Conservation (phyloP, 2,329 filamentous ascomycete species). For the Epichloe typhina region DNA sequence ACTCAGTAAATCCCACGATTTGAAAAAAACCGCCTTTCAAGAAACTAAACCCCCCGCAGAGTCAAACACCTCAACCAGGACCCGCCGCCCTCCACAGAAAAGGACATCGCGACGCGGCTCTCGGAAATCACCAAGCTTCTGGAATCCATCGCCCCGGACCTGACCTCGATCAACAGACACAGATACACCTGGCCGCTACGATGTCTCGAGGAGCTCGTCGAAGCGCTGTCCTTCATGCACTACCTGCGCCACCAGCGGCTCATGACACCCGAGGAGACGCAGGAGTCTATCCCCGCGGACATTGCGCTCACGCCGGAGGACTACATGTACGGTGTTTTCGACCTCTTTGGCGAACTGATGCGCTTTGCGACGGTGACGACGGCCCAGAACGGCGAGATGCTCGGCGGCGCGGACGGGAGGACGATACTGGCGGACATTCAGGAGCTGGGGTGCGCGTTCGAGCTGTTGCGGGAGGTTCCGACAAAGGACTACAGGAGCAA, state of each 20-base stretch:
- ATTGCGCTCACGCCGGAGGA: conserved; percentile 66
- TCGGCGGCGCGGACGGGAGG: conserved; percentile 27
- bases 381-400: conserved; percentile 50
- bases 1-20: background rate
- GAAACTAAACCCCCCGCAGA: conserved; percentile 25
- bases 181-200: conserved; percentile 72
- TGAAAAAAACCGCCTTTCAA: background rate
- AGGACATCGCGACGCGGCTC: conserved; percentile 57
- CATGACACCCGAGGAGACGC: conserved; percentile 52
- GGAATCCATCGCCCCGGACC: conserved; percentile 52
- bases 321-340: conserved; percentile 83
- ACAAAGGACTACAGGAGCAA: conserved; percentile 58
- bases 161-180: conserved; percentile 66
- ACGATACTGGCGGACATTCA: conserved; percentile 73
- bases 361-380: conserved; percentile 83
- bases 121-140: conserved; percentile 60
- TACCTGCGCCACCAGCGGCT: conserved; percentile 71
- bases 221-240: conserved; percentile 77
- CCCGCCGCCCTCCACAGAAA: conserved; percentile 54
- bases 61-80: conserved; percentile 48
- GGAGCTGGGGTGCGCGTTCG: conserved; percentile 60
- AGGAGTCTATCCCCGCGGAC: conserved; percentile 31
- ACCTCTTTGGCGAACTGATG: conserved; percentile 94
- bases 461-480: conserved; percentile 51
- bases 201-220: conserved; percentile 87